Percentiles rank a stretch among this genome's conserved stretches.
Evolutionary conservation across 2,329 filamentous ascomycete species (phyloP).

Genomic region (Cordyceps javanica): DNA sequence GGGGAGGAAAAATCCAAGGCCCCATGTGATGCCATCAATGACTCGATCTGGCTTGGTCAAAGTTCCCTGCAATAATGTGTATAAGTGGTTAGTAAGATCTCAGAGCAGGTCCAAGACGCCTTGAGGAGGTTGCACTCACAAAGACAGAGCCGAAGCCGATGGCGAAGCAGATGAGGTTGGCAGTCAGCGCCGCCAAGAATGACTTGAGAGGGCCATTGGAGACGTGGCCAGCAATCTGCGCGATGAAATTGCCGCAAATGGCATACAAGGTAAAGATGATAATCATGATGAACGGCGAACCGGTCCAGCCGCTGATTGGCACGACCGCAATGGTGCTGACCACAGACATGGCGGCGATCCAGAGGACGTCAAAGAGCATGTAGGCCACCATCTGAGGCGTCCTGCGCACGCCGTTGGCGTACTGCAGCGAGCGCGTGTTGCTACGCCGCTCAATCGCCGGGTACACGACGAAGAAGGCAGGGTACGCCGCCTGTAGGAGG

Average conservation of each 20-base stretch:
- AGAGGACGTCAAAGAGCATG: slow-evolving; percentile 66
- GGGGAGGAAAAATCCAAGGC: slow-evolving; percentile 19
- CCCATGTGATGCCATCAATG: slow-evolving; percentile 15
- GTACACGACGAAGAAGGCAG: slow-evolving; percentile 67
- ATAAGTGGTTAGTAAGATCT: not conserved
- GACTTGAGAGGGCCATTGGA: slow-evolving; percentile 64
- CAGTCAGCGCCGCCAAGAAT: slow-evolving; percentile 59
- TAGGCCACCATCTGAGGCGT: slow-evolving; percentile 77
- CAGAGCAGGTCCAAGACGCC: too few species aligned
- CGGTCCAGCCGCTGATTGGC: slow-evolving; percentile 46
- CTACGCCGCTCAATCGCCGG: slow-evolving; percentile 70
- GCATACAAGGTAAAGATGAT: slow-evolving; percentile 72
- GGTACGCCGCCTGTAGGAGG: slow-evolving; percentile 60
- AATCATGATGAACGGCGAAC: slow-evolving; percentile 68
- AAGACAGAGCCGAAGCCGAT: slow-evolving; percentile 44
- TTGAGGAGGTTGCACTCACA: too few species aligned
- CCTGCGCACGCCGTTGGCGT: slow-evolving; percentile 77
- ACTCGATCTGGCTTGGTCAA: slow-evolving; percentile 13
- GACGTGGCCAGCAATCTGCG: slow-evolving; percentile 60
- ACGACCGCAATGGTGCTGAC: slow-evolving; percentile 39
- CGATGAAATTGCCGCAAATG: slow-evolving; percentile 60
- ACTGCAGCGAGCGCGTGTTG: slow-evolving; percentile 73
- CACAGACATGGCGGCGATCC: slow-evolving; percentile 57
- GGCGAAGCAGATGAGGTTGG: slow-evolving; percentile 59
- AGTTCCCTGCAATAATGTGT: not conserved